Conservation (phyloP, 768 basidiomycete species). For the Phaeotremella fagi region DNA sequence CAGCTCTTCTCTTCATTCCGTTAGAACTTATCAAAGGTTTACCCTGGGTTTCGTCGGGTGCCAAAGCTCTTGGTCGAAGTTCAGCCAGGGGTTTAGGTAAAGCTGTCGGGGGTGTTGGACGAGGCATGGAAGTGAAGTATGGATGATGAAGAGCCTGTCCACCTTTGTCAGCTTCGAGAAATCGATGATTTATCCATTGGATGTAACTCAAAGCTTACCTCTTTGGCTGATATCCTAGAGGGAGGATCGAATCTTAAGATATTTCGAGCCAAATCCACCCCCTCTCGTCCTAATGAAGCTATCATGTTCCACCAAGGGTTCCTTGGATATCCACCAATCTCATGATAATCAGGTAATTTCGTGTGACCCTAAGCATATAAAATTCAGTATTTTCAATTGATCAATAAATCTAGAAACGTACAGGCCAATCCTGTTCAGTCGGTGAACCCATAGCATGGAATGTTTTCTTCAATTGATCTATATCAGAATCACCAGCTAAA, state of each 20-base stretch:
- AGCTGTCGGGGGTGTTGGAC: constrained; percentile 81
- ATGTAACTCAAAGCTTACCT: constrained; percentile 54
- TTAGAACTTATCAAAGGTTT: constrained; percentile 25
- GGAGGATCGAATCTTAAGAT: constrained; percentile 82
- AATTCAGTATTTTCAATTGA: too few relatives aligned
- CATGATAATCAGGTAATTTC: constrained; percentile 81
- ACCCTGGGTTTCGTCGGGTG: constrained; percentile 47
- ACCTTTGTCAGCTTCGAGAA: too few relatives aligned
- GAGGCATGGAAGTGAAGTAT: constrained; percentile 80
- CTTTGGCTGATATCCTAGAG: constrained; percentile 69
- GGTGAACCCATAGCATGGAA: constrained; percentile 94
- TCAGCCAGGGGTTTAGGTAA: constrained; percentile 64
- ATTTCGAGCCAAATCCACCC: constrained; percentile 72
- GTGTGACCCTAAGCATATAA: constrained; percentile 92
- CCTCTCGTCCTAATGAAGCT: constrained; percentile 80
- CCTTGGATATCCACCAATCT: constrained; percentile 79
- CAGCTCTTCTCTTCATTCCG: constrained; percentile 37
- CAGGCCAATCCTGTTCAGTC: constrained; percentile 96
- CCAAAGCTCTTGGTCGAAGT: constrained; percentile 54
- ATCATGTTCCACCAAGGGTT: constrained; percentile 78
- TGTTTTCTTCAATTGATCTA: constrained; percentile 92
- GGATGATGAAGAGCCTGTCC: constrained; percentile 75
- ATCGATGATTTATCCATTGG: neutral
- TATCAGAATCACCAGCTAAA: constrained; percentile 87
- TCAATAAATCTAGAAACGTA: constrained; percentile 49